Evolutionary conservation across 495 filamentous ascomycete genomes (phyloP), one percentile per base, ranked within the genome.

Genomic region (Recurvomyces mirabilis): DNA sequence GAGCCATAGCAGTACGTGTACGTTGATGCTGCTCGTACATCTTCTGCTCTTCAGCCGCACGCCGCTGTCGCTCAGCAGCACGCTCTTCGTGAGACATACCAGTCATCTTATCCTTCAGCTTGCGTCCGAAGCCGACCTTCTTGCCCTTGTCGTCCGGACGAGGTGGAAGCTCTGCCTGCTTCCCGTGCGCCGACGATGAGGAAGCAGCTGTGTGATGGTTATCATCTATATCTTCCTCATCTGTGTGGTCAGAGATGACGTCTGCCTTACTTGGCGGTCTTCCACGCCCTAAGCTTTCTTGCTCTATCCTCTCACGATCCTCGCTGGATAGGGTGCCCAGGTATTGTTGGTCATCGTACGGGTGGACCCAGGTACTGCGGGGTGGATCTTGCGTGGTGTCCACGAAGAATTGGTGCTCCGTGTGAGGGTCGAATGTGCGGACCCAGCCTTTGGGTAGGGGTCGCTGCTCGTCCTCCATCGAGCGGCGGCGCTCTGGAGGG

Each of bases 341-440:
- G 53, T 66, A 72, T 25, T 63, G 30, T 6, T 65, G 58, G 52
- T 71, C 69, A 46, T 73, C 69, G 52, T 73, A 71, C 1, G 69
- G 69, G 55, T 73, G 69, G 36, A 63, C 55, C 69, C 69, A 73
- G 24, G 67, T 70, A 22, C 62, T 65, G 19, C 67, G 60, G 1
- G 68, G 69, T 1, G 69, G 68, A 11, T 61, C 52, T 19, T 49
- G 43, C n/a, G 41, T 65, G 2, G 68, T 72, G 53, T 73, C 65
- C 24, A 71, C 68, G 59, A 69, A 73, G 63, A 66, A 73, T 41
- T 73, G 69, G 48, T 72, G 69, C 10, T 63, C 47, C 6, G 61
- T 49, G 28, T 60, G 26, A 3, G 61, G 7, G 48, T 73, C 69
- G 60, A 61, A 70, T 52, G 62, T 59, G 9, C 69, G 54, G 1